Conservation (phyloP, 768 basidiomycete genomes). For the Termitomyces sp. region DNA sequence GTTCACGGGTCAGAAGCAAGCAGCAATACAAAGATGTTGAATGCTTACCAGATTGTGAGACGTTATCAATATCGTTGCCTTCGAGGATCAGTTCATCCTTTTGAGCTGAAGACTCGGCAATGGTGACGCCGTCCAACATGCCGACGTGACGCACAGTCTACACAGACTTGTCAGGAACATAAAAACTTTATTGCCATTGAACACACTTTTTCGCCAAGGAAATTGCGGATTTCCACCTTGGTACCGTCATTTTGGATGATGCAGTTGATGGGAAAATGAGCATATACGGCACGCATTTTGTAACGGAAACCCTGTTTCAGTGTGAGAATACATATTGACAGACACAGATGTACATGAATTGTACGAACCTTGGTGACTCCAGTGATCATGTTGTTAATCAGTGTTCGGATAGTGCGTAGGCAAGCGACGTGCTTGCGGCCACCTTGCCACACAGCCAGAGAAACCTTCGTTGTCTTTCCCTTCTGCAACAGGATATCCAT, state of each 20-base stretch:
- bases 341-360: too few species aligned
- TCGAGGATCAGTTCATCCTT: conserved; percentile 94
- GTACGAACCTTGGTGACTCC: conserved; percentile 86
- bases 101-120: conserved; percentile 83
- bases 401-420: conserved; percentile 89
- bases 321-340: not conserved
- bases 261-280: conserved; percentile 99
- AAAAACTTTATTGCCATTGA: not conserved
- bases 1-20: conserved; percentile 2
- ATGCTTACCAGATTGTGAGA: conserved; percentile 85
- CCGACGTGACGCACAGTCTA: conserved; percentile 88
- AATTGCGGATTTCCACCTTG: conserved; percentile 87
- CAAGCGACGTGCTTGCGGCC: conserved; percentile 98
- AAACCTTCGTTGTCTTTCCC: conserved; percentile 74
- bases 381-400: conserved; percentile 96
- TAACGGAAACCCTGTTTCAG: conserved; percentile 89
- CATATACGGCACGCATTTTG: conserved; percentile 99
- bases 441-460: conserved; percentile 96
- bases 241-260: conserved; percentile 78
- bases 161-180: not conserved
- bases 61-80: conserved; percentile 95
- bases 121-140: conserved; percentile 85
- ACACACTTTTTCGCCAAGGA: conserved; percentile 86
- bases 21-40: not conserved
- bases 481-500: conserved; percentile 89